Percentiles rank a stretch among this genome's conserved stretches.
These are phyloP conservation scores for Pascua sp. DNA, from an alignment of 1,284 basidiomycete genomes.

Conservation along the genomic window DNA sequence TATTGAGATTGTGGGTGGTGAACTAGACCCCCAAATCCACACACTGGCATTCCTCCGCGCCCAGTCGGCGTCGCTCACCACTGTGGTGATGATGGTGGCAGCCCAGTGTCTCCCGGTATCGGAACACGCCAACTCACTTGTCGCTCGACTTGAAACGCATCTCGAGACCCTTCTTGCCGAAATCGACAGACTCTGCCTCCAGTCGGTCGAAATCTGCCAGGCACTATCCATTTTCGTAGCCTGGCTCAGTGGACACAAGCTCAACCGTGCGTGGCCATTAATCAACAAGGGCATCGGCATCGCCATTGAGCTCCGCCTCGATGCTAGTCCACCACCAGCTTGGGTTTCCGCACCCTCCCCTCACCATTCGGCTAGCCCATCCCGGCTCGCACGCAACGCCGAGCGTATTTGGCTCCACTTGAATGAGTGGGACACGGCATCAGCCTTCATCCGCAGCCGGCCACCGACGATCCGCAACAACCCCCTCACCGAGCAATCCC, in stretches of 20 bases:
- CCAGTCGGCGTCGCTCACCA: conserved; percentile 12
- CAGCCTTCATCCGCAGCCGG: conserved; percentile 17
- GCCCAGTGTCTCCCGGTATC: conserved; percentile 22
- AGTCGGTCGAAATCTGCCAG: conserved; percentile 23
- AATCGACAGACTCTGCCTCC: conserved; percentile 8
- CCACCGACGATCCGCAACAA: conserved; percentile 10
- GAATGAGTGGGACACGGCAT: conserved; percentile 16
- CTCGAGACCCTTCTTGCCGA: conserved; percentile 13
- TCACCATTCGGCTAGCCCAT: not conserved
- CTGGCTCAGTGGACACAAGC: conserved; percentile 1
- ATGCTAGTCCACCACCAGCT: conserved; percentile 8
- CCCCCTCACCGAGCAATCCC: not conserved
- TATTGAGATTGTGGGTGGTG: conserved; percentile 12
- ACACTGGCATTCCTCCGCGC: conserved; percentile 14
- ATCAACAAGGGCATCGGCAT: conserved; percentile 11
- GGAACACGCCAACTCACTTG: conserved; percentile 13
- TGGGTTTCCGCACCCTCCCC: conserved; percentile 7
- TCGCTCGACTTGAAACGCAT: conserved; percentile 16
- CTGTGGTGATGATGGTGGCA: conserved; percentile 10
- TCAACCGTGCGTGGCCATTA: conserved; percentile 5
- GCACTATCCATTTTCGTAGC: conserved; percentile 10
- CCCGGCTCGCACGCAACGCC: conserved; percentile 9
- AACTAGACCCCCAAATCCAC: conserved; percentile 20
- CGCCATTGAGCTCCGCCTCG: conserved; percentile 17
- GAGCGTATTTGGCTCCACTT: conserved; percentile 14